Evolutionary conservation across 345 rosid genomes (phyloP), one percentile per base, ranked within the genome.

Genomic region (Litchi chinensis): DNA sequence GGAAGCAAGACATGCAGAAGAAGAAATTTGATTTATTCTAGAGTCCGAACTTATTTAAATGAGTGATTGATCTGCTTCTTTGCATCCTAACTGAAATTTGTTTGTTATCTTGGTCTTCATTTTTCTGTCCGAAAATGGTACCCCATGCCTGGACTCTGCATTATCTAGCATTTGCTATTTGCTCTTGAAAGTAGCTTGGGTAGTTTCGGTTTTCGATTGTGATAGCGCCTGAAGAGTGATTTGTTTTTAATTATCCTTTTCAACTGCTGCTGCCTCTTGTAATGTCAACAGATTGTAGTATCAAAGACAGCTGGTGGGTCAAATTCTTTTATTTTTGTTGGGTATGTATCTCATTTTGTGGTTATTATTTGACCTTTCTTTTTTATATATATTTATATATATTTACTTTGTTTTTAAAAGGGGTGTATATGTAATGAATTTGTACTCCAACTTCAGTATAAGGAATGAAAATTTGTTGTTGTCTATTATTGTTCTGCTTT

Each of bases 1-100:
- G 99, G 99, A 97, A 97, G 90, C 98, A 97, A 89, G 98, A 97
- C 83, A 81, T 93, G 79, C 93, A 79, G 76, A 97, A 97, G 91
- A 94, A 84, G 91, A 92, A 94, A 79, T 80, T 84, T 65, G 97
- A 93, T 80, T 82, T 97, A 80, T 91, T 96, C 82, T 96, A 88
- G 88, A 71, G 43, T 60, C 40, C 63, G 52, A 46, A 21, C 22
- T 56, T 44, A 60, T 76, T 64, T 16, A 28, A 77, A 64, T 13
- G 68, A 68, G 78, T 67, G 52, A 75, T 80, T 65, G 64, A 64
- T 76, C 74, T 64, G 66, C 80, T 70, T 77, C 73, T 22, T 70
- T 76, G 69, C 71, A 9, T 74, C 65, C 80, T 75, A 32, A 71
- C 79, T 22, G 67, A 22, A 70, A n/a, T 43, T 72, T 43, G 43